These are phyloP conservation scores for Serendipita vermifera DNA, from an alignment of 768 basidiomycete species.

Conservation along the genomic window DNA sequence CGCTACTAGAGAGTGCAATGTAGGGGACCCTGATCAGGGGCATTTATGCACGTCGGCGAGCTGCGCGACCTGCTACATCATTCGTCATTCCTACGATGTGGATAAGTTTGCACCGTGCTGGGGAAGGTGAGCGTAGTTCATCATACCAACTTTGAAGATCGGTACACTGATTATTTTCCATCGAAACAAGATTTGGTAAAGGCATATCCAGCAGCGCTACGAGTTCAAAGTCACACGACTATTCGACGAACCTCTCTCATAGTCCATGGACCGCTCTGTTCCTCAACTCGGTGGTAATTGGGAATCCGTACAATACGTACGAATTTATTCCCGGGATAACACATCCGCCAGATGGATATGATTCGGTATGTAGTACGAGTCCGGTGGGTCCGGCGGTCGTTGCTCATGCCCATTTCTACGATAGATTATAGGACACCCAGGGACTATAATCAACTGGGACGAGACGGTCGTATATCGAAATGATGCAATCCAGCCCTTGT, in stretches of 20 bases:
- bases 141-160: conserved; percentile 39
- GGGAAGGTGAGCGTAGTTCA: conserved; percentile 20
- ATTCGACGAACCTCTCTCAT: conserved; percentile 33
- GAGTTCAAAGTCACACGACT: conserved; percentile 62
- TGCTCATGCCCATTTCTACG: conserved; percentile 4
- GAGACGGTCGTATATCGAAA: conserved; percentile 57
- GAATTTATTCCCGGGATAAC: conserved; percentile 36
- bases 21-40: conserved; percentile 38
- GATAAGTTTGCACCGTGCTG: conserved; percentile 36
- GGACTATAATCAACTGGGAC: conserved; percentile 50
- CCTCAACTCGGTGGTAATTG: conserved; percentile 51
- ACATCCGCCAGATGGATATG: conserved; percentile 42
- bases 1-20: conserved; percentile 42
- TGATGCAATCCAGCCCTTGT: conserved; percentile 54
- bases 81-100: conserved; percentile 48
- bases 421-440: conserved; percentile 53
- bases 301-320: conserved; percentile 39
- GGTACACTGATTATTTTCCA: conserved; percentile 25
- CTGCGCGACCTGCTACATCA: conserved; percentile 44
- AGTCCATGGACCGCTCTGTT: conserved; percentile 39
- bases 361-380: conserved; percentile 37
- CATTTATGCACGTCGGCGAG: conserved; percentile 37
- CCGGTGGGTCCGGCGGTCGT: neutral
- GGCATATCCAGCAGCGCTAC: conserved; percentile 57
- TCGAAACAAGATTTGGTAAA: conserved; percentile 40